Evolutionary conservation across 1,284 basidiomycete species (phyloP), one percentile per base, ranked within the genome.

Genomic region (Ganoderma sinense): DNA sequence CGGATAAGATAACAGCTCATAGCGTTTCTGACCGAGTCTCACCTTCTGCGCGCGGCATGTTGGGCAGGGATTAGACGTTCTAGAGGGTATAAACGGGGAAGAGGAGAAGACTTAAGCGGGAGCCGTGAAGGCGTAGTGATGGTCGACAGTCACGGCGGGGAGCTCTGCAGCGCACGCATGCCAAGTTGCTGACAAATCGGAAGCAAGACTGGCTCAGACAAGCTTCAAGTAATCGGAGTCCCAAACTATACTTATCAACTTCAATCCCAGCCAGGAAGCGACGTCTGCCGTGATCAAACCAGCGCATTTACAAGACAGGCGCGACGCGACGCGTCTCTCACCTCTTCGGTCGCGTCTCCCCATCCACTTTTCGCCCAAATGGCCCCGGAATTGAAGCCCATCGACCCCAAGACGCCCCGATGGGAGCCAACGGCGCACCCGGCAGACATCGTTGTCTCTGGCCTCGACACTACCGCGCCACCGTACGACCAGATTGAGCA

Each of bases 401-500:
- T 80, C 31, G 78, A 79, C n/a, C 76, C 78, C 13, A 77, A 75
- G 39, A 4, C 73, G 10, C 51, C 85, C n/a, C 81, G 89, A 82
- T 94, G 91, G 91, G 83, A 86, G 71, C 91, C 92, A 5, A 88
- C 85, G 33, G 73, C 82, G 5, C 87, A 94, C 78, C 89, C 93
- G 10, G 75, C 84, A 2, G 85, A 86, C 61, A 94, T 94, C 64
- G 78, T 85, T 45, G 87, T 97, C 8, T 90, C 91, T 7, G 94
- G 94, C 0, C 87, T 97, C 63, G 92, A 95, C 75, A 90, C 89
- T 0, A 85, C 84, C 11, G 91, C 94, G 16, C 87, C 95, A 33
- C 86, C 94, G 43, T 87, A 88, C 60, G 94, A 95, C 79, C 93
- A 97, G 85, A 93, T 97, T 68, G 96, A 98, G 79, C 95, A 97